Conservation (phyloP, 768 basidiomycete species). For the Xerocomellus amylosporus region DNA sequence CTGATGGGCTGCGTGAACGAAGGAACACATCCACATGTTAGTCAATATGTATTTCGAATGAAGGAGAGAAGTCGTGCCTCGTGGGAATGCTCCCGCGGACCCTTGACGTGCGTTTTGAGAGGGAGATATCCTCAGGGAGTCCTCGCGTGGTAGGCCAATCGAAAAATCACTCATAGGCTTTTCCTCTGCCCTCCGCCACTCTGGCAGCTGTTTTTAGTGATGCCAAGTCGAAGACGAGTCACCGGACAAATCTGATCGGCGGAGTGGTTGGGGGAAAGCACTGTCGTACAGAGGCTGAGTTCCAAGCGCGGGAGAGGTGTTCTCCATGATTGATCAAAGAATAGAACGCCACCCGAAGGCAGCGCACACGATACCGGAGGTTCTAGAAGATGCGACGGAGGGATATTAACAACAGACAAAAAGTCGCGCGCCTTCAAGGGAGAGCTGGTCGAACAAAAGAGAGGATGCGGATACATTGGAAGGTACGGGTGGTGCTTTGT, state of each 20-base stretch:
- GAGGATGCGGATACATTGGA: conserved; percentile 35
- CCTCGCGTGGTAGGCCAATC: conserved; percentile 26
- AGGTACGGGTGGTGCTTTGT: conserved; percentile 39
- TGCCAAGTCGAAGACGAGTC: conserved; percentile 20
- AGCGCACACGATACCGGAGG: conserved; percentile 14
- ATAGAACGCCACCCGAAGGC: conserved; percentile 35
- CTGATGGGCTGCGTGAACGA: conserved; percentile 67
- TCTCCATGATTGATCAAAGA: conserved; percentile 54
- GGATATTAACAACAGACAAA: conserved; percentile 25
- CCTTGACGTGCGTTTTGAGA: conserved; percentile 29
- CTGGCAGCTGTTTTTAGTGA: conserved; percentile 32
- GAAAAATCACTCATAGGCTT: conserved; percentile 22
- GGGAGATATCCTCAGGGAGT: conserved; percentile 28
- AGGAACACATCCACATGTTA: conserved; percentile 16
- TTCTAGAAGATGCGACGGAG: conserved; percentile 27
- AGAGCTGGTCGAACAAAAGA: conserved; percentile 46
- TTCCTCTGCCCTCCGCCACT: conserved; percentile 46
- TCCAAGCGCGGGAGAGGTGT: conserved; percentile 36
- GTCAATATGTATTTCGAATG: conserved; percentile 7
- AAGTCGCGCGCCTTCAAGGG: conserved; percentile 32
- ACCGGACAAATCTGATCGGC: conserved; percentile 15
- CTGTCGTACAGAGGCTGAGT: conserved; percentile 36
- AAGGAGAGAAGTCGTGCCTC: conserved; percentile 45
- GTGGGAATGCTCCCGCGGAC: conserved; percentile 33
- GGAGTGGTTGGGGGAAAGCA: conserved; percentile 27